phyloP scores from a whole-genome alignment of 768 basidiomycete genomes.

The Hysterangium stoloniferum region DNA sequence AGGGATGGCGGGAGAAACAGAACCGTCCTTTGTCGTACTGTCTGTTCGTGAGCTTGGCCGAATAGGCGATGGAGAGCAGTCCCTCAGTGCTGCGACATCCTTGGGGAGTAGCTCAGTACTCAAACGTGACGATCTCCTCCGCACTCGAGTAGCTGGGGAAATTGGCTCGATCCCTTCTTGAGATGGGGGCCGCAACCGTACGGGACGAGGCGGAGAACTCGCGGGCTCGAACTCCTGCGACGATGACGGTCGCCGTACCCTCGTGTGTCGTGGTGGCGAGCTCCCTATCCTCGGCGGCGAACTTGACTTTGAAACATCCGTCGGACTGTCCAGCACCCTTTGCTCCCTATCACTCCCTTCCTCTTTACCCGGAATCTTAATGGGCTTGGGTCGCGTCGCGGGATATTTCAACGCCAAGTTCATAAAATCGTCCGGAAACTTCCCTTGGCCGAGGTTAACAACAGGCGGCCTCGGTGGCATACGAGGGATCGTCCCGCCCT shows the following conservation, averaged over 20 bases:
- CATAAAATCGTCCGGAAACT: slow-evolving; percentile 79
- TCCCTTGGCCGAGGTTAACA: slow-evolving; percentile 65
- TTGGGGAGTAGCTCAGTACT: slow-evolving; percentile 7
- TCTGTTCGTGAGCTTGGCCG: neutral
- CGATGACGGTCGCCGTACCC: neutral
- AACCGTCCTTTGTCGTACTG: slow-evolving; percentile 21
- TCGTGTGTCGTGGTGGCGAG: neutral
- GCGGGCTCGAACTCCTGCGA: neutral
- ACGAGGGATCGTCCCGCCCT: slow-evolving; percentile 31
- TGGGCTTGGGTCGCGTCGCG: slow-evolving; percentile 15
- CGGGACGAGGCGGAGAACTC: too few relatives aligned
- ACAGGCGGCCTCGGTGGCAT: slow-evolving; percentile 15
- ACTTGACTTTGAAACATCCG: too few relatives aligned
- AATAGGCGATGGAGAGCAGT: slow-evolving; percentile 7
- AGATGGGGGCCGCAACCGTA: neutral
- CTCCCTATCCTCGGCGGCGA: too few relatives aligned
- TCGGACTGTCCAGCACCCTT: neutral
- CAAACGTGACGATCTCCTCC: neutral
- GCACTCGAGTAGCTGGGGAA: neutral
- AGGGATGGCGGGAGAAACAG: slow-evolving; percentile 27
- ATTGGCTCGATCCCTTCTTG: neutral
- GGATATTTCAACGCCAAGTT: slow-evolving; percentile 44
- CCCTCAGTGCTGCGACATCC: neutral
- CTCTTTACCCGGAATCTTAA: neutral
- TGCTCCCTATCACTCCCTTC: slow-evolving; percentile 5